Evolutionary conservation across 2,329 filamentous ascomycete species (phyloP).

Genomic region (Periconia macrospinosa): DNA sequence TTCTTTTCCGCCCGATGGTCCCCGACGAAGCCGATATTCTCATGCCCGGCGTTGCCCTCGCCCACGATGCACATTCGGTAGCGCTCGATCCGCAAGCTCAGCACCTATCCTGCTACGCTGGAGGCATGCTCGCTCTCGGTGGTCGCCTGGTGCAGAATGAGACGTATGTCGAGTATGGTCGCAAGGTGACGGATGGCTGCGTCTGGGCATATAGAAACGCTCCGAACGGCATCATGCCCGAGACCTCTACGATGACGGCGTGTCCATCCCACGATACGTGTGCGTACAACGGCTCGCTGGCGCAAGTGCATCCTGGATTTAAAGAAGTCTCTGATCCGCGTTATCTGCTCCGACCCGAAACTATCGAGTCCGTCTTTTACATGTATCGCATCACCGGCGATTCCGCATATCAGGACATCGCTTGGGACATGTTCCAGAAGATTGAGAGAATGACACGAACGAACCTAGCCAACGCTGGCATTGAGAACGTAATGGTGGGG

Average conservation of each 20-base stretch:
- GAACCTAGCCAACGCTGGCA: conserved; percentile 62
- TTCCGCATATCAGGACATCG: conserved; percentile 63
- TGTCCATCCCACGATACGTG: conserved; percentile 45
- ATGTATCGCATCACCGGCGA: conserved; percentile 74
- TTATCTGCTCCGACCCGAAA: conserved; percentile 69
- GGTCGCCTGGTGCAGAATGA: conserved; percentile 59
- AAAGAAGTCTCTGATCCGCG: conserved; percentile 56
- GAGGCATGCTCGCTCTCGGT: conserved; percentile 68
- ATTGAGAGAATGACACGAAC: conserved; percentile 65
- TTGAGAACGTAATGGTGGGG: conserved; percentile 56
- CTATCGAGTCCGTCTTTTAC: conserved; percentile 76
- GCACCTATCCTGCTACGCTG: conserved; percentile 68
- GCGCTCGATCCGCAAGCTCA: conserved; percentile 21
- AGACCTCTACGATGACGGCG: conserved; percentile 54
- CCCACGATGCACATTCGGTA: conserved; percentile 25
- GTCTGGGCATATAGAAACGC: conserved; percentile 61
- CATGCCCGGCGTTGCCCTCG: conserved; percentile 30
- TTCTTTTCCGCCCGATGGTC: conserved; percentile 52
- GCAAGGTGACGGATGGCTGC: conserved; percentile 62
- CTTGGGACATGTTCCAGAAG: conserved; percentile 71
- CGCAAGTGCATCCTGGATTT: conserved; percentile 51
- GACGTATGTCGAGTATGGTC: conserved; percentile 56
- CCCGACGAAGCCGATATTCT: conserved; percentile 49
- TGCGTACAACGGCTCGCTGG: conserved; percentile 40
- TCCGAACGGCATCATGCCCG: conserved; percentile 61